Percentiles rank a stretch among this genome's conserved stretches.
Conservation (phyloP, 1,284 basidiomycete species). For the Cryptococcus neoformans region DNA sequence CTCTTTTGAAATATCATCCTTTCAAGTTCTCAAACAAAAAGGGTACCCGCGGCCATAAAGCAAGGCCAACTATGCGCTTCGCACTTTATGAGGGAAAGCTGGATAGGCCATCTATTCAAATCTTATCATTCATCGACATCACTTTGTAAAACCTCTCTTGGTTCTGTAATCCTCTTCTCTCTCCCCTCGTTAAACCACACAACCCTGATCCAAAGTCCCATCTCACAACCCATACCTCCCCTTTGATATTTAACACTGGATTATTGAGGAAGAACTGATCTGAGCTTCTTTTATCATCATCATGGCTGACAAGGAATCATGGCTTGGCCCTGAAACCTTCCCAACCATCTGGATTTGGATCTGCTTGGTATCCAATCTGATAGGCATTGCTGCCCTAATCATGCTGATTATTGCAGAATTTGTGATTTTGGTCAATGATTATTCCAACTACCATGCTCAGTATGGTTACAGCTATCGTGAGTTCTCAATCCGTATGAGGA, state of each 20-base stretch:
- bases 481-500: neutral
- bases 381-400: conserved; percentile 6
- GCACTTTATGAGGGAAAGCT: too few relatives aligned
- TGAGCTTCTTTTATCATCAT: neutral
- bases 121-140: too few relatives aligned
- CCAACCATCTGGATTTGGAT: conserved; percentile 12
- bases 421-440: conserved; percentile 20
- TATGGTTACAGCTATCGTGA: conserved; percentile 23
- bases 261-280: neutral
- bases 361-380: conserved; percentile 10
- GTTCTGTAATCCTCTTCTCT: neutral
- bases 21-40: neutral
- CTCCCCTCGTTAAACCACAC: neutral
- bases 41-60: neutral
- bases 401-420: conserved; percentile 21
- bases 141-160: too few relatives aligned
- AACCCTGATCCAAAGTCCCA: neutral
- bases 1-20: neutral
- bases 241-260: neutral
- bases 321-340: conserved; percentile 6
- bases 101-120: too few relatives aligned
- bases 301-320: conserved; percentile 10
- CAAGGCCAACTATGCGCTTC: neutral
- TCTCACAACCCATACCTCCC: neutral
- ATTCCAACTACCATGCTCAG: conserved; percentile 15